phyloP scores from a whole-genome alignment of 2,329 filamentous ascomycete genomes.

The Pseudogymnoascus sp. region DNA sequence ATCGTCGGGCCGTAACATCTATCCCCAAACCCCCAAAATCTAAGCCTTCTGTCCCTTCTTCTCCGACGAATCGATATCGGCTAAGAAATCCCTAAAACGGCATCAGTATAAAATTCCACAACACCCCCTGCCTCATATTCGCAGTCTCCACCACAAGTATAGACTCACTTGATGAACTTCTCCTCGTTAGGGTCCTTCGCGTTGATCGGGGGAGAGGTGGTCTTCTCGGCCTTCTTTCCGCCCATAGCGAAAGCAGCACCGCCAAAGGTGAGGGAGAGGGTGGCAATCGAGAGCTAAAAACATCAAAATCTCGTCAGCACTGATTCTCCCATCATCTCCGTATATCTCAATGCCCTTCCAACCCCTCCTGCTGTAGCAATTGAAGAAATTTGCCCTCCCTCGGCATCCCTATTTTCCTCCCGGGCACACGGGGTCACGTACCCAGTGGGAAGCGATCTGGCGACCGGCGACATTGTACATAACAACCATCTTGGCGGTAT shows the following conservation, averaged over 20 bases:
- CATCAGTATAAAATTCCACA: neutral
- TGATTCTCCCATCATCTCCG: neutral
- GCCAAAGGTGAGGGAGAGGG: conserved; percentile 8
- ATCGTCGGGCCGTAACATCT: conserved; percentile 7
- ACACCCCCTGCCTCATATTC: neutral
- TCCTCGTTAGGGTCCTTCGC: conserved; percentile 11
- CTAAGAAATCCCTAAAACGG: conserved; percentile 8
- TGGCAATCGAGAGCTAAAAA: conserved; percentile 10
- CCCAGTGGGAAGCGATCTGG: conserved; percentile 11
- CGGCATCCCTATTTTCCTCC: conserved; percentile 2
- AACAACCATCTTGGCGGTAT: conserved; percentile 8
- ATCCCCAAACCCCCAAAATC: neutral
- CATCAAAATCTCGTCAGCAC: neutral
- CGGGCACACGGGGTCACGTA: neutral
- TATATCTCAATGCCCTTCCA: neutral
- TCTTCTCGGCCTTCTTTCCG: conserved; percentile 2
- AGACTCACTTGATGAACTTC: conserved; percentile 12
- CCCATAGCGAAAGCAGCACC: conserved; percentile 10
- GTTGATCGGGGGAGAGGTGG: conserved; percentile 5
- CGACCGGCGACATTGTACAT: conserved; percentile 11
- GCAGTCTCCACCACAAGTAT: neutral
- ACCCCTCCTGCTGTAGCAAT: neutral
- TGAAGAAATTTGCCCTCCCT: neutral
- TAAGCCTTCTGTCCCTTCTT: conserved; percentile 11
- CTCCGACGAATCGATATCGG: conserved; percentile 7